Base-by-base conservation (phyloP, 148 eudicot genomes). In the Rhododendron simsii region DNA sequence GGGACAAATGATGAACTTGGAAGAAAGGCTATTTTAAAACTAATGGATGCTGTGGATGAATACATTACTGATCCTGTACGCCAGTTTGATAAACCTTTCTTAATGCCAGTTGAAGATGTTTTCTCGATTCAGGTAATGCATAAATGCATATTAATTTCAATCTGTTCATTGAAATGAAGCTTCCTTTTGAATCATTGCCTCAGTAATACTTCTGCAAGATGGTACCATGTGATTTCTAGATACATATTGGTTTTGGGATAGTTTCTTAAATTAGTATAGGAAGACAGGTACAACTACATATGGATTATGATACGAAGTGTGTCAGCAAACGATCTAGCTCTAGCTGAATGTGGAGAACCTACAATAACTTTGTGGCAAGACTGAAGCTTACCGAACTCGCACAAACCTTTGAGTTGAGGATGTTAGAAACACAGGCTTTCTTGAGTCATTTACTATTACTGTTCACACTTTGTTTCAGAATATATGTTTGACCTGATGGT, bases 11-110 rank as follows among this genome's bases (percentile, higher is more conserved):
- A 93, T 78, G 98, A 95, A 87, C 89, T 96, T 20, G 98, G 99
- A 69, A 92, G 89, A 83, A 88, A 95, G 85, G 98, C 98, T 73
- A 95, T 96, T 45, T 84, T 95, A 51, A 96, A 95, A 85, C 89
- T 96, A 65, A 95, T 96, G 99, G 96, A 96, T 55, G 98, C 99
- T 85, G 98, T 96, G 75, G 99, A 96, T 91, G 92, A 92, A 26
- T 93, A 96, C 87, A 94, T 96, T 79, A 94, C 96, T 30, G 95
- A 94, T 78, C 98, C 98, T 53, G 93, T 93, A 76, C 94, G 96
- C 71, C 93, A 91, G 87, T 97, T 95, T 87, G 98, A 96, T 89
- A 96, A 96, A 80, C 91, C 94, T 85, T 96, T 96, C 91, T 86
- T 96, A 88, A 94, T 96, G 99, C 99, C 99, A 11, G 89, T 96